These are phyloP conservation scores for Rhizoctonia solani DNA, from an alignment of 1,284 basidiomycete species.

Conservation along the genomic window DNA sequence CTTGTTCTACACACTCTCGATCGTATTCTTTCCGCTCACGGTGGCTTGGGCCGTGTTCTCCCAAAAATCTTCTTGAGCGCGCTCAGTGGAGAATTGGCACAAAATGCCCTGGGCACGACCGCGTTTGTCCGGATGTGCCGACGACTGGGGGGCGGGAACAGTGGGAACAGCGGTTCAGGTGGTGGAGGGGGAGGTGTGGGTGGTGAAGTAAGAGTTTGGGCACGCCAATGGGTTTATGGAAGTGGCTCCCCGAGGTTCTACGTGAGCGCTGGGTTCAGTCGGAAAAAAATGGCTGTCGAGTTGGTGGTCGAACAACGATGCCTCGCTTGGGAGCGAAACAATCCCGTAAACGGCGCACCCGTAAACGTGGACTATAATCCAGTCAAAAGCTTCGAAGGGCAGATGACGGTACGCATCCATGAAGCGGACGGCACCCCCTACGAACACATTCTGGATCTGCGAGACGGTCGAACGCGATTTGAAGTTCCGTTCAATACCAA, in stretches of 20 bases:
- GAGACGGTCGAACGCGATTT: slow-evolving; percentile 83
- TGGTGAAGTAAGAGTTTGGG: slow-evolving; percentile 80
- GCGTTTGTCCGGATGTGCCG: slow-evolving; percentile 90
- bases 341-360: slow-evolving; percentile 58
- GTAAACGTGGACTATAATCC: slow-evolving; percentile 74
- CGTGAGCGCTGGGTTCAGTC: slow-evolving; percentile 90
- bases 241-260: slow-evolving; percentile 94
- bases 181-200: slow-evolving; percentile 21
- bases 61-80: slow-evolving; percentile 95
- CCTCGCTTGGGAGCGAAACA: slow-evolving; percentile 71
- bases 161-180: slow-evolving; percentile 6
- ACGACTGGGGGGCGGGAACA: slow-evolving; percentile 81
- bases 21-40: slow-evolving; percentile 74
- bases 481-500: slow-evolving; percentile 99
- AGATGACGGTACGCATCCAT: slow-evolving; percentile 98
- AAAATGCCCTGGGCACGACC: slow-evolving; percentile 87
- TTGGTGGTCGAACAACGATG: slow-evolving; percentile 90
- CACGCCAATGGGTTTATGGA: slow-evolving; percentile 98
- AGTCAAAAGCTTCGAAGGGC: slow-evolving; percentile 88
- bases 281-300: slow-evolving; percentile 98
- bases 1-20: slow-evolving; percentile 96
- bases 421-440: slow-evolving; percentile 99
- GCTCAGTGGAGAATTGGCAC: slow-evolving; percentile 86
- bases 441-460: slow-evolving; percentile 95
- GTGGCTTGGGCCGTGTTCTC: slow-evolving; percentile 91